phyloP scores from a whole-genome alignment of 2,329 filamentous ascomycete species.

The Alternaria triticina region DNA sequence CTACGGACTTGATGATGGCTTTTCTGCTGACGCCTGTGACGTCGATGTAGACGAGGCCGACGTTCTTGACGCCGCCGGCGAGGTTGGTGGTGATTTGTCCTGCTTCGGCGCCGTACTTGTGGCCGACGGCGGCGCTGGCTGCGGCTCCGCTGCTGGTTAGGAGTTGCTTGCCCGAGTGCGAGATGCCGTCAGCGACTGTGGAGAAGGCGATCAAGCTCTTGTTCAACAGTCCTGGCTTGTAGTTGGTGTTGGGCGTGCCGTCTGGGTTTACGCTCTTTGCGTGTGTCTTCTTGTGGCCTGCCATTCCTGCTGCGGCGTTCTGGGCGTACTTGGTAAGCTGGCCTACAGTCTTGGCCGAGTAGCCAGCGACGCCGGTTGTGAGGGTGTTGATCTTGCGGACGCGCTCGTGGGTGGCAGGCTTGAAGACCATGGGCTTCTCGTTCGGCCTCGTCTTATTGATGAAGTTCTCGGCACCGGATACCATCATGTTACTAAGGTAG shows the following conservation, averaged over 20 bases:
- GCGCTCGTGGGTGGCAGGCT: conserved; percentile 80
- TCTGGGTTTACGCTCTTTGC: conserved; percentile 71
- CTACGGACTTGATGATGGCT: conserved; percentile 91
- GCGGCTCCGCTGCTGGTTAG: conserved; percentile 76
- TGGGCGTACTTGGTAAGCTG: conserved; percentile 84
- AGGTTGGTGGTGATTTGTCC: conserved; percentile 77
- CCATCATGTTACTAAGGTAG: conserved; percentile 77
- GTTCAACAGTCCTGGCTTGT: conserved; percentile 92
- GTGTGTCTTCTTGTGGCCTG: conserved; percentile 66
- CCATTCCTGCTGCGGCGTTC: conserved; percentile 80
- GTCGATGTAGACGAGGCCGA: conserved; percentile 96
- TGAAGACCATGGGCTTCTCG: conserved; percentile 84
- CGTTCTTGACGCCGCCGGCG: conserved; percentile 90
- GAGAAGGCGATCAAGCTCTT: conserved; percentile 97
- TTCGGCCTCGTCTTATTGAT: conserved; percentile 79
- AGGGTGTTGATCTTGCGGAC: conserved; percentile 91
- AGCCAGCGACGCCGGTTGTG: conserved; percentile 75
- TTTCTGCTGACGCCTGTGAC: conserved; percentile 88
- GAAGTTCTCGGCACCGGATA: conserved; percentile 79
- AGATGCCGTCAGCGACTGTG: conserved; percentile 91
- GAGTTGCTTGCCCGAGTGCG: conserved; percentile 81
- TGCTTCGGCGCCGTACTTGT: conserved; percentile 87
- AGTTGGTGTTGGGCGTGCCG: conserved; percentile 67
- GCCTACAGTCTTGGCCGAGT: conserved; percentile 87
- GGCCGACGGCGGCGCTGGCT: conserved; percentile 85